Percentiles rank a stretch among this genome's conserved stretches.
Evolutionary conservation across 2,329 filamentous ascomycete genomes (phyloP).

Genomic region (Ophiostoma sp.): DNA sequence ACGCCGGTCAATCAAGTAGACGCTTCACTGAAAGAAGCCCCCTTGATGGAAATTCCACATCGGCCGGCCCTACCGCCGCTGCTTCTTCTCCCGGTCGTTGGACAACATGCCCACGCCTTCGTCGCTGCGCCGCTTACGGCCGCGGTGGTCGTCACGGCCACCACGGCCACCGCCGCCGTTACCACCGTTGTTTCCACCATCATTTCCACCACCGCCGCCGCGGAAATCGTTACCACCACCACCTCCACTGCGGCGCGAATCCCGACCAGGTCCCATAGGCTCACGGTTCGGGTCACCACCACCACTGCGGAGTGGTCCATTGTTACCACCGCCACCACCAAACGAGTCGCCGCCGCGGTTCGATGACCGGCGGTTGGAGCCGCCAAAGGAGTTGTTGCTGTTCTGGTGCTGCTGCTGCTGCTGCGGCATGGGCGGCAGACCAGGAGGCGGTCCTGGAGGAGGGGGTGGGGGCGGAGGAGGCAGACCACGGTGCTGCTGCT

Average conservation of each 20-base stretch:
- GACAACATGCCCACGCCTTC: constrained; percentile 51
- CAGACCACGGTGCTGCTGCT: constrained; percentile 4
- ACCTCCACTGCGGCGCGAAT: constrained; percentile 37
- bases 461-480: constrained; percentile 21
- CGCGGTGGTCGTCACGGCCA: constrained; percentile 41
- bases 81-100: constrained; percentile 56
- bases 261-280: constrained; percentile 34
- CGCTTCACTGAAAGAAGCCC: neutral
- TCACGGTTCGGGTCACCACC: constrained; percentile 35
- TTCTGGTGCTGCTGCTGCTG: constrained; percentile 12
- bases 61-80: constrained; percentile 45
- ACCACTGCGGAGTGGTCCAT: constrained; percentile 34
- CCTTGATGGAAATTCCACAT: neutral
- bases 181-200: constrained; percentile 38
- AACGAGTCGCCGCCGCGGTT: neutral
- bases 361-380: neutral
- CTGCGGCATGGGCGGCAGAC: neutral
- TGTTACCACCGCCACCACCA: constrained; percentile 19
- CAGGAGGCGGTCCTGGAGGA: constrained; percentile 16
- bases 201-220: constrained; percentile 34
- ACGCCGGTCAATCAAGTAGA: neutral
- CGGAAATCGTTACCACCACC: neutral
- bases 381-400: neutral
- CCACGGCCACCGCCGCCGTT: constrained; percentile 30
- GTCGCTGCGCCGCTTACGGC: constrained; percentile 51